Conservation (phyloP, 176 grass and related monocot species). For the Ananas comosus region DNA sequence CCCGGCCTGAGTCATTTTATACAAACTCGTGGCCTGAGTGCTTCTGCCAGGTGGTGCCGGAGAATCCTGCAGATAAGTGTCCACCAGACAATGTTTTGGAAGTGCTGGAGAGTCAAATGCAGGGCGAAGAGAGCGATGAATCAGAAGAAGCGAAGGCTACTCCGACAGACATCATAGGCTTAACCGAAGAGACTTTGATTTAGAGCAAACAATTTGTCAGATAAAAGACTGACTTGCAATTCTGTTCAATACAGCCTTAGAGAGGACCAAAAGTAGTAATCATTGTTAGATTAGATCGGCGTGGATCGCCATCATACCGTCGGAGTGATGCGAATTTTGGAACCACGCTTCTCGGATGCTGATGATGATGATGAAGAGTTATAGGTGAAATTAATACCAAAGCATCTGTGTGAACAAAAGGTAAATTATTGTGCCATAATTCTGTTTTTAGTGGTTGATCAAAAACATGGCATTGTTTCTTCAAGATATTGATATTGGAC, state of each 20-base stretch:
- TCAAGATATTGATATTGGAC: too few species aligned
- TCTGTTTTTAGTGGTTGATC: too few species aligned
- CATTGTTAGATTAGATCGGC: not conserved
- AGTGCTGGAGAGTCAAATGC: constrained; percentile 50
- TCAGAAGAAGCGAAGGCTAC: constrained; percentile 23
- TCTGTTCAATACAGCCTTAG: not conserved
- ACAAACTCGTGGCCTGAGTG: constrained; percentile 97
- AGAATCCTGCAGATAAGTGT: constrained; percentile 48
- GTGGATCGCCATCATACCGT: too few species aligned
- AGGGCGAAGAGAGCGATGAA: constrained; percentile 30
- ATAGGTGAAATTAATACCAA: too few species aligned
- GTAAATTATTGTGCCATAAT: too few species aligned
- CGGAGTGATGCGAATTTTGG: too few species aligned
- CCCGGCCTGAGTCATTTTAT: constrained; percentile 71
- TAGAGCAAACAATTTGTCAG: not conserved
- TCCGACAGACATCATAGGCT: constrained; percentile 26
- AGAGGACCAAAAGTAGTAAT: not conserved
- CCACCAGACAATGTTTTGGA: constrained; percentile 58
- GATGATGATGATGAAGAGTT: too few species aligned
- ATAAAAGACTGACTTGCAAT: not conserved
- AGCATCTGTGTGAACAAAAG: too few species aligned
- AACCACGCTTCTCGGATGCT: too few species aligned
- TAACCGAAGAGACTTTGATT: constrained; percentile 28
- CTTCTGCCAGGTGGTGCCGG: constrained; percentile 65
- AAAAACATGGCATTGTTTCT: too few species aligned